phyloP scores from a whole-genome alignment of 345 rosid species.

The Acer campestre region DNA sequence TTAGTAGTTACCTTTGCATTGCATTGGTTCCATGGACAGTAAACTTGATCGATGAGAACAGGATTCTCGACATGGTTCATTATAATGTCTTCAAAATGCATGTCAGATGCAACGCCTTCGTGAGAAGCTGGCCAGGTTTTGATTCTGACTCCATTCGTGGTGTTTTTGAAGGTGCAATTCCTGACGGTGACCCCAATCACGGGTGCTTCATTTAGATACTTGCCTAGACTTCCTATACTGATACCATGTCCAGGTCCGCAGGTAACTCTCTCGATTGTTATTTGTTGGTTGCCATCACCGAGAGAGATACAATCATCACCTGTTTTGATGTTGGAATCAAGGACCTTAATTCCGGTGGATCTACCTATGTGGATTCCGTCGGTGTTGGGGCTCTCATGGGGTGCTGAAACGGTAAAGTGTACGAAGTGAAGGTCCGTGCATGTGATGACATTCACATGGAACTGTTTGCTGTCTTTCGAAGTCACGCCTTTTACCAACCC shows the following conservation, averaged over 20 bases:
- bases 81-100: background rate
- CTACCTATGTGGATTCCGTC: conserved; percentile 69
- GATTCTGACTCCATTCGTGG: background rate
- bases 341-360: conserved; percentile 34
- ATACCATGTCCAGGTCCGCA: conserved; percentile 20
- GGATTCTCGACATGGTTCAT: conserved; percentile 13
- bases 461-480: conserved; percentile 47
- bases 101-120: background rate
- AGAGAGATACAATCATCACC: conserved; percentile 22
- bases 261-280: background rate
- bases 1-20: background rate
- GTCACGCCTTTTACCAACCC: conserved; percentile 32
- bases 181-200: background rate
- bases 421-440: conserved; percentile 43
- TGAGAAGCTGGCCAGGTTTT: background rate
- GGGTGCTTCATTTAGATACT: background rate
- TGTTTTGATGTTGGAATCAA: conserved; percentile 29
- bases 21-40: conserved; percentile 15
- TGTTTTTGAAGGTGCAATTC: background rate
- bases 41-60: conserved; percentile 13
- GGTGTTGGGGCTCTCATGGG: conserved; percentile 50
- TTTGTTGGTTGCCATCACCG: background rate
- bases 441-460: conserved; percentile 51
- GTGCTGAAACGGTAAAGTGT: conserved; percentile 38
- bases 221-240: conserved; percentile 7